A percentile compares a stretch with the other conserved stretches of the same genome.
Evolutionary conservation across 192 early-diverging fungal genomes (phyloP).

Genomic region (Nowakowskiella sp.): DNA sequence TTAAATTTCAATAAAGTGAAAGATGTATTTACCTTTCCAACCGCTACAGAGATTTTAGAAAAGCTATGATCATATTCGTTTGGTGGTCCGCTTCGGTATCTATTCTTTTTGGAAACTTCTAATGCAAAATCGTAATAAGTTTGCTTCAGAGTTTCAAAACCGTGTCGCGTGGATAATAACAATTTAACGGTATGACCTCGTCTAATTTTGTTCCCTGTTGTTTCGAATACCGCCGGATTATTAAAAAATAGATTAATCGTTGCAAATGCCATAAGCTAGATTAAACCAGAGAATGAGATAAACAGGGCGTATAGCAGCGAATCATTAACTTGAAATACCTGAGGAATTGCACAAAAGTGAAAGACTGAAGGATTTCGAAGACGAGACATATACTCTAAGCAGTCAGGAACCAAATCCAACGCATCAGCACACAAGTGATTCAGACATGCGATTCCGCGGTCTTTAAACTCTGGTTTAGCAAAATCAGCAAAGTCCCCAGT

Average conservation of each 20-base stretch:
- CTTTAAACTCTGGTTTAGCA: slow-evolving; percentile 57
- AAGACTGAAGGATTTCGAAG: slow-evolving; percentile 76
- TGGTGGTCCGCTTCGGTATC: slow-evolving; percentile 13
- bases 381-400: slow-evolving; percentile 73
- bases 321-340: slow-evolving; percentile 44
- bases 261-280: slow-evolving; percentile 85
- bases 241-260: slow-evolving; percentile 80
- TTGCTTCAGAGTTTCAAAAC: slow-evolving; percentile 33
- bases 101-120: slow-evolving; percentile 25
- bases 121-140: slow-evolving; percentile 30
- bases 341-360: slow-evolving; percentile 97
- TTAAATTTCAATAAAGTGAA: not conserved
- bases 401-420: slow-evolving; percentile 73
- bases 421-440: slow-evolving; percentile 85
- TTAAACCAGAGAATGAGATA: slow-evolving; percentile 1
- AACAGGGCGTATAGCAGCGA: not conserved
- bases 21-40: slow-evolving; percentile 32
- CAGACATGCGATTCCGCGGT: slow-evolving; percentile 66
- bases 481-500: slow-evolving; percentile 61
- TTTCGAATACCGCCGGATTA: slow-evolving; percentile 69
- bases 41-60: slow-evolving; percentile 25
- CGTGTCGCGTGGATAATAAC: slow-evolving; percentile 9
- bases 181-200: slow-evolving; percentile 42
- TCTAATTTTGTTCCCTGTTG: slow-evolving; percentile 81
- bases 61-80: slow-evolving; percentile 30